phyloP scores from a whole-genome alignment of 2,329 filamentous ascomycete genomes.

The Leptographium lundbergii region DNA sequence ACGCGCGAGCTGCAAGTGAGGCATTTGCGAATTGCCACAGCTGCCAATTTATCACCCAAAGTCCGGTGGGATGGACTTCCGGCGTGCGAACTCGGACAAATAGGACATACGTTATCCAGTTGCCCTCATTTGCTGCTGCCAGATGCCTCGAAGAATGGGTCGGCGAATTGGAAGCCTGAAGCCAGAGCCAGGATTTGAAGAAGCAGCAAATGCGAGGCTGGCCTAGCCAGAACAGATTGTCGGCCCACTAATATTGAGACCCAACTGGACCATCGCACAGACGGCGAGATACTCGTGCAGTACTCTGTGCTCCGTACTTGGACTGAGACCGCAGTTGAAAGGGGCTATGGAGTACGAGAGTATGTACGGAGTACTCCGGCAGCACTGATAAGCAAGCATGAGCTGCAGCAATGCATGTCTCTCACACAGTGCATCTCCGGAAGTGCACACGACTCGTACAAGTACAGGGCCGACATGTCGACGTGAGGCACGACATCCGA shows the following conservation, averaged over 20 bases:
- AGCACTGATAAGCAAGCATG: no score
- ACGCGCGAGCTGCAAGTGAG: background rate
- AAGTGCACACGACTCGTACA: no score
- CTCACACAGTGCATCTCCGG: no score
- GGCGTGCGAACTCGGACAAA: background rate
- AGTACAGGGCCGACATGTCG: no score
- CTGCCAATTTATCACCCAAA: background rate
- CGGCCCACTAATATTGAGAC: background rate
- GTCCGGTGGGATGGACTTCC: background rate
- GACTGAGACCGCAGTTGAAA: no score
- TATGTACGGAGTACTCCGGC: no score
- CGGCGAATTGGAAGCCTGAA: background rate
- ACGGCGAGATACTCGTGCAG: no score
- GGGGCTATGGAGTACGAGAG: no score
- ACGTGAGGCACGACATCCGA: no score
- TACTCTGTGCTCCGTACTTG: no score
- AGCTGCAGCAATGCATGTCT: no score
- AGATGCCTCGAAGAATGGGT: background rate
- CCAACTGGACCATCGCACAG: no score
- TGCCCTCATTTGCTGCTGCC: background rate
- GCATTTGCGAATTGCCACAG: background rate
- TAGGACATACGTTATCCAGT: background rate
- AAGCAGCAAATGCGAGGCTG: background rate
- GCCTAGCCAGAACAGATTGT: background rate
- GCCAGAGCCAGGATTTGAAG: background rate